These are phyloP conservation scores for Sporisorium graminicola DNA, from an alignment of 1,284 basidiomycete species.

Conservation along the genomic window DNA sequence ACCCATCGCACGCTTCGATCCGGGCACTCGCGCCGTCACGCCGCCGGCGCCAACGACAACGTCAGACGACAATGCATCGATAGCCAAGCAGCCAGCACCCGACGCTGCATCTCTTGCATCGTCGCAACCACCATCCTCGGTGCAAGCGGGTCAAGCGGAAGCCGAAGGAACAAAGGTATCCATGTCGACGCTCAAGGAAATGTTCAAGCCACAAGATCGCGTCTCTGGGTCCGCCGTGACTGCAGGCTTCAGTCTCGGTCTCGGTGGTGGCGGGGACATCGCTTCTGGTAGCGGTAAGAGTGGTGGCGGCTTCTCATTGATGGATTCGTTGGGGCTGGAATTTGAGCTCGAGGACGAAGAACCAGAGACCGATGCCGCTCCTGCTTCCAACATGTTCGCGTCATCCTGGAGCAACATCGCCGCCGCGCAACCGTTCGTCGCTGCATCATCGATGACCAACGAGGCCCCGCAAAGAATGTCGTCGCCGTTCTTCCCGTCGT, in stretches of 20 bases:
- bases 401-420: constrained; percentile 5
- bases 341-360: constrained; percentile 53
- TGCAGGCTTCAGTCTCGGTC: constrained; percentile 29
- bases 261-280: constrained; percentile 2
- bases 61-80: not conserved
- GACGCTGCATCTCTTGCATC: not conserved
- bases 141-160: not conserved
- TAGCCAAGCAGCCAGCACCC: not conserved
- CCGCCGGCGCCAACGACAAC: not conserved
- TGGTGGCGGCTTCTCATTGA: constrained; percentile 53
- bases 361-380: constrained; percentile 1
- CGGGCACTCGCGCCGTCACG: constrained; percentile 16
- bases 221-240: constrained; percentile 7
- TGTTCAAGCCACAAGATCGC: constrained; percentile 63
- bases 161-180: constrained; percentile 25
- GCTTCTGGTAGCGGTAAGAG: constrained; percentile 10
- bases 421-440: not conserved
- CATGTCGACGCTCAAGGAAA: constrained; percentile 59
- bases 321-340: constrained; percentile 57
- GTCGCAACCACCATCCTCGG: not conserved
- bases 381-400: not conserved
- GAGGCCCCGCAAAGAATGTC: constrained; percentile 17
- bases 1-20: constrained; percentile 49
- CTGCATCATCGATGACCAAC: not conserved
- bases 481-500: constrained; percentile 20